Evolutionary conservation across 2,329 filamentous ascomycete genomes (phyloP).

Genomic region (Lithohypha guttulata): DNA sequence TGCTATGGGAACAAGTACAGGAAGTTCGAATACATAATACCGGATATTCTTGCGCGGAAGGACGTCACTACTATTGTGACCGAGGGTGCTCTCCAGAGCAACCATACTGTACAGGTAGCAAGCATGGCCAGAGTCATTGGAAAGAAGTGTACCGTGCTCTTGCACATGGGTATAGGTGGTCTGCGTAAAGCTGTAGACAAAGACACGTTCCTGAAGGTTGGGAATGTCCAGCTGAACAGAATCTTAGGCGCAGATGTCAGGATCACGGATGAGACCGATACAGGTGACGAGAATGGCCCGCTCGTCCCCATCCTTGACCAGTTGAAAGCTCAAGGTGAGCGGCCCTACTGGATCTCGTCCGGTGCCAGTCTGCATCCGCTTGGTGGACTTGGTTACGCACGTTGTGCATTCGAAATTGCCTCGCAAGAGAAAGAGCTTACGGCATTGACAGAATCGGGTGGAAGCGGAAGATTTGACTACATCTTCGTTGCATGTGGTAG

Average conservation of each 20-base stretch:
- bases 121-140: slow-evolving; percentile 24
- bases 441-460: neutral
- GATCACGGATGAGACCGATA: slow-evolving; percentile 7
- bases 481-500: slow-evolving; percentile 30
- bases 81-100: slow-evolving; percentile 29
- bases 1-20: slow-evolving; percentile 30
- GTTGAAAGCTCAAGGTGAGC: slow-evolving; percentile 4
- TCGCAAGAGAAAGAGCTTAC: slow-evolving; percentile 5
- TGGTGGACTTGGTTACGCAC: slow-evolving; percentile 10
- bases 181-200: slow-evolving; percentile 4
- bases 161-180: slow-evolving; percentile 25
- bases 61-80: slow-evolving; percentile 26
- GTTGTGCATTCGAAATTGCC: slow-evolving; percentile 10
- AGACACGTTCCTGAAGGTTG: slow-evolving; percentile 1
- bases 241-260: slow-evolving; percentile 17
- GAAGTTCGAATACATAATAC: slow-evolving; percentile 30
- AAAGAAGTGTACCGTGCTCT: slow-evolving; percentile 22
- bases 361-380: slow-evolving; percentile 10
- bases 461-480: slow-evolving; percentile 25
- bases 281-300: slow-evolving; percentile 4
- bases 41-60: slow-evolving; percentile 24
- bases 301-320: slow-evolving; percentile 2
- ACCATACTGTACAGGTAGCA: slow-evolving; percentile 29
- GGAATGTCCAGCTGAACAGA: slow-evolving; percentile 11
- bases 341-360: slow-evolving; percentile 9